Base-by-base conservation (phyloP, 23 red algal genomes). In the Cyanidioschyzon merolae region DNA sequence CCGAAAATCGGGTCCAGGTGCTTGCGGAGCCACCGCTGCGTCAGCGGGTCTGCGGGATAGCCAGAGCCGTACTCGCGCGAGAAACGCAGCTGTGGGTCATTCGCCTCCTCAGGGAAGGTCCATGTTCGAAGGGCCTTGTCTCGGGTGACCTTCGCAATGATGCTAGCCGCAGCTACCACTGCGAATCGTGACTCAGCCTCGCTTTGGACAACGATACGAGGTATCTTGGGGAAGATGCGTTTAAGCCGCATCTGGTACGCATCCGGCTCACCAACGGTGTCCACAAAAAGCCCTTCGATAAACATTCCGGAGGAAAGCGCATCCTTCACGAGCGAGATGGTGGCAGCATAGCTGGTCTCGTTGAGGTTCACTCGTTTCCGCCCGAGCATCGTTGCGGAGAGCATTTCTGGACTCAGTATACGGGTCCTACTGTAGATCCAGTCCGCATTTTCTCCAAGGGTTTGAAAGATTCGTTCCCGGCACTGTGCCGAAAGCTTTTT, bases 151-250 rank as follows among this genome's bases (percentile, higher is more conserved):
- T 95, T 95, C 17, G 86, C 90, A 35, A 89, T 74, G 39, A 95
- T 95, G 71, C 86, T 89, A 26, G 90, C 90, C 37, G 90, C 90
- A 24, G 82, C 80, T 17, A 95, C 90, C n/a, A 95, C 82, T 0
- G 57, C 68, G 74, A 79, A 95, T 12, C 74, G 81, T 7, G 68
- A 39, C 40, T 95, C 90, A 0, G 90, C 90, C 50, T 95, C 86
- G 40, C 75, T 85, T 68, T 75, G 80, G 25, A 95, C 90, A 39
- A 90, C 80, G 45, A 95, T 79, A 59, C 80, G 86, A 0, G 54
- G 29, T 30, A 95, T 38, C 1, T 32, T 21, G 24, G 90, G 86
- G 59, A 95, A 95, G 0, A 35, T 34, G 37, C 80, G 57, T 30
- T 79, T 68, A 37, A 95, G 83, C 79, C 75, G 68, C 2, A 58